These are phyloP conservation scores for Aechmea fasciata DNA, from an alignment of 176 grass and related monocot species.

Conservation along the genomic window DNA sequence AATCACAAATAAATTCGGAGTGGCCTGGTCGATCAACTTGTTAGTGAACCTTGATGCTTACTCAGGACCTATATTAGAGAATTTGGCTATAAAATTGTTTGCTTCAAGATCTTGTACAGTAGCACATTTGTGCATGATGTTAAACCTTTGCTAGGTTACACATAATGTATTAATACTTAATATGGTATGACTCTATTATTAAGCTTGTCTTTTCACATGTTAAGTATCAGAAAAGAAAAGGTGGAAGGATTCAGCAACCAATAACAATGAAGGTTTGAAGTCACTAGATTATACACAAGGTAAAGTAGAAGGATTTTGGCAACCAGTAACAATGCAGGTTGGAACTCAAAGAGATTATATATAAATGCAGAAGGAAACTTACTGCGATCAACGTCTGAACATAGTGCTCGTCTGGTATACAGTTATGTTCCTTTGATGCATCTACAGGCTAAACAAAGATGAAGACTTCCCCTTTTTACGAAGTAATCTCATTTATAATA, in stretches of 20 bases:
- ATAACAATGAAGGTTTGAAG: conserved; percentile 9
- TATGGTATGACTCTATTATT: no score
- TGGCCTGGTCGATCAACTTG: no score
- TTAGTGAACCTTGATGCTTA: no score
- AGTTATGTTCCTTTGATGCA: conserved; percentile 83
- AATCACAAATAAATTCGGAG: no score
- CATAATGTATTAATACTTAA: no score
- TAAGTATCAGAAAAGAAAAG: neutral
- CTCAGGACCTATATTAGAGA: no score
- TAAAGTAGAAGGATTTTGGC: neutral
- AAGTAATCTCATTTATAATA: conserved; percentile 6
- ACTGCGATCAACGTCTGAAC: conserved; percentile 96
- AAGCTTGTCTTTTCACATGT: no score
- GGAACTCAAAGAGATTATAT: neutral
- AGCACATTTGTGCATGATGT: no score
- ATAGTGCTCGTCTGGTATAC: conserved; percentile 99
- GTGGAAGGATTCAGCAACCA: conserved; percentile 16
- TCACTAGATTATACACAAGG: no score
- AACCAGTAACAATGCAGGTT: neutral
- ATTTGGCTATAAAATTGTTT: no score
- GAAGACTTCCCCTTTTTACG: neutral
- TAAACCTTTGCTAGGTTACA: no score
- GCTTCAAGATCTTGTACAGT: no score
- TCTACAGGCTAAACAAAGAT: conserved; percentile 49
- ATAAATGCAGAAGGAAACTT: conserved; percentile 22